Evolutionary conservation across 768 basidiomycete genomes (phyloP).

Genomic region (Boletales sp.): DNA sequence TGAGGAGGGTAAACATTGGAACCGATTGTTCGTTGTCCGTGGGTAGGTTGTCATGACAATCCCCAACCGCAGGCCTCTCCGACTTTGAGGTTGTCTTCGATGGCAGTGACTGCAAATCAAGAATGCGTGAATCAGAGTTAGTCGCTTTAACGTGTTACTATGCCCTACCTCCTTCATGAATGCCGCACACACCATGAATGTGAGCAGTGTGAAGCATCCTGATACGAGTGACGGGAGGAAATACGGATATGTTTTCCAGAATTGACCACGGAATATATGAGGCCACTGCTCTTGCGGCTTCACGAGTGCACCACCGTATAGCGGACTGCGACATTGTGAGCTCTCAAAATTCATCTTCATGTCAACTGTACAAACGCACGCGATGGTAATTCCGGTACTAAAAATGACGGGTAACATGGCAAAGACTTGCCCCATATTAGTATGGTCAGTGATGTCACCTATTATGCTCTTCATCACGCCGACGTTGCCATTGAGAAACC

Average conservation of each 20-base stretch:
- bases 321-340: conserved; percentile 37
- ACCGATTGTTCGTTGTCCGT: conserved; percentile 7
- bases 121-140: neutral
- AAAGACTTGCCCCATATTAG: conserved; percentile 35
- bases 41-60: neutral
- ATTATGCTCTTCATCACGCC: conserved; percentile 70
- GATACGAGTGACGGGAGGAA: conserved; percentile 33
- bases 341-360: neutral
- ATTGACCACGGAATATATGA: conserved; percentile 37
- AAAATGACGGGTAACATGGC: conserved; percentile 28
- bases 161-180: conserved; percentile 32
- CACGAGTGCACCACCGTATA: conserved; percentile 55
- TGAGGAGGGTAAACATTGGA: conserved; percentile 33
- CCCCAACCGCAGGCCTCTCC: conserved; percentile 1
- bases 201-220: conserved; percentile 7
- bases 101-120: conserved; percentile 21
- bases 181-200: conserved; percentile 15
- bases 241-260: conserved; percentile 37
- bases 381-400: conserved; percentile 27
- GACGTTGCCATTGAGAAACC: conserved; percentile 36
- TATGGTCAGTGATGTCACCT: conserved; percentile 52
- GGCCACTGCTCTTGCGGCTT: conserved; percentile 57
- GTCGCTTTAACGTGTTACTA: neutral
- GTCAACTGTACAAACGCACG: conserved; percentile 12
- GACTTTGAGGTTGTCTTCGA: conserved; percentile 6